phyloP scores from a whole-genome alignment of 805 yeast species.

The Lachancea thermotolerans region DNA sequence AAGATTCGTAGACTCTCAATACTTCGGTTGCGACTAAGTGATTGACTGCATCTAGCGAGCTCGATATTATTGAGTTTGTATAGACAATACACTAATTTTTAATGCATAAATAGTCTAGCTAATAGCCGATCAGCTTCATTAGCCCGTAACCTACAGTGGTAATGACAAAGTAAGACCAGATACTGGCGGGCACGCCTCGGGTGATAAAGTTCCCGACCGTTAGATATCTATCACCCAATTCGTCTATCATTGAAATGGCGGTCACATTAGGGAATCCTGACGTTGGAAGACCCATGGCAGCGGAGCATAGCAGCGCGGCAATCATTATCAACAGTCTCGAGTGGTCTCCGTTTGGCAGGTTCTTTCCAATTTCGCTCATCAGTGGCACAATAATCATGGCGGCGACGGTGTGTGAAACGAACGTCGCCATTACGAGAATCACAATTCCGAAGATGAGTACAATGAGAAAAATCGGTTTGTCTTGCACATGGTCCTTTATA shows the following conservation, averaged over 20 bases:
- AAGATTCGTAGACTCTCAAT: conserved; percentile 67
- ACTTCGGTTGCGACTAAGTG: conserved; percentile 50
- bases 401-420: conserved; percentile 95
- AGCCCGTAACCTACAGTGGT: conserved; percentile 74
- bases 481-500: conserved; percentile 61
- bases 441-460: conserved; percentile 74
- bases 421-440: conserved; percentile 81
- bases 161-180: conserved; percentile 65
- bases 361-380: conserved; percentile 81
- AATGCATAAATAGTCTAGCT: conserved; percentile 1
- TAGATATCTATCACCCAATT: conserved; percentile 82
- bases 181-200: conserved; percentile 83
- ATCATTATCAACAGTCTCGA: conserved; percentile 72
- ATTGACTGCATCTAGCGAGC: no score
- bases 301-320: conserved; percentile 67
- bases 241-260: conserved; percentile 91
- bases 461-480: conserved; percentile 64
- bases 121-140: conserved; percentile 54
- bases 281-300: conserved; percentile 97
- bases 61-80: conserved; percentile 1
- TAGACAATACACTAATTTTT: not conserved
- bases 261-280: conserved; percentile 98
- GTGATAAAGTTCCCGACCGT: conserved; percentile 82
- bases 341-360: conserved; percentile 65
- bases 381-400: conserved; percentile 89